phyloP scores from a whole-genome alignment of 306 rosid species.

The Acacia crassicarpa region DNA sequence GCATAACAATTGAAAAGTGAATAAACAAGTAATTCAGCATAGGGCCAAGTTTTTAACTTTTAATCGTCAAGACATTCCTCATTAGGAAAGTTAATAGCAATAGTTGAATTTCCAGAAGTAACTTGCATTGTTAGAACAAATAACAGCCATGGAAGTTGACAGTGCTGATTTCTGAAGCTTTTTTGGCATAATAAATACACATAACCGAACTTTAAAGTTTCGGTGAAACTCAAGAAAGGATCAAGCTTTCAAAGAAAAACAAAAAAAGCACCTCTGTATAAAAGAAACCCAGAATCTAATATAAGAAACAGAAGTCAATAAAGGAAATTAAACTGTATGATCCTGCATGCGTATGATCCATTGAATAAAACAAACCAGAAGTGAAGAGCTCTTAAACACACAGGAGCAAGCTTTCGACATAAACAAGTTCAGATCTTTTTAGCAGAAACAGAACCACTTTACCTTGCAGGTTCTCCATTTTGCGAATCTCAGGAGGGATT shows the following conservation, averaged over 20 bases:
- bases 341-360: background rate
- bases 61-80: constrained; percentile 2
- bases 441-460: background rate
- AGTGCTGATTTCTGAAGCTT: background rate
- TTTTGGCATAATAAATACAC: background rate
- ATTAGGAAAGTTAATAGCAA: background rate
- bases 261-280: background rate
- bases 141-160: background rate
- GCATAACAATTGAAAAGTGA: constrained; percentile 33
- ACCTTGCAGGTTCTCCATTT: constrained; percentile 69
- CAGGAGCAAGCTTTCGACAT: background rate
- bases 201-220: constrained; percentile 4
- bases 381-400: constrained; percentile 7
- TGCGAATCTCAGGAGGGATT: constrained; percentile 62
- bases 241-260: background rate
- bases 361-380: background rate
- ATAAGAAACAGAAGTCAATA: background rate
- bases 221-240: constrained; percentile 2
- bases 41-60: background rate
- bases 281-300: background rate
- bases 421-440: background rate
- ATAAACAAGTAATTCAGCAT: constrained; percentile 34
- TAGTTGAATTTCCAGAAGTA: background rate
- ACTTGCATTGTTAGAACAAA: constrained; percentile 1
- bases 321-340: background rate